phyloP scores from a whole-genome alignment of 306 rosid genomes.

The Cicer bijugum region DNA sequence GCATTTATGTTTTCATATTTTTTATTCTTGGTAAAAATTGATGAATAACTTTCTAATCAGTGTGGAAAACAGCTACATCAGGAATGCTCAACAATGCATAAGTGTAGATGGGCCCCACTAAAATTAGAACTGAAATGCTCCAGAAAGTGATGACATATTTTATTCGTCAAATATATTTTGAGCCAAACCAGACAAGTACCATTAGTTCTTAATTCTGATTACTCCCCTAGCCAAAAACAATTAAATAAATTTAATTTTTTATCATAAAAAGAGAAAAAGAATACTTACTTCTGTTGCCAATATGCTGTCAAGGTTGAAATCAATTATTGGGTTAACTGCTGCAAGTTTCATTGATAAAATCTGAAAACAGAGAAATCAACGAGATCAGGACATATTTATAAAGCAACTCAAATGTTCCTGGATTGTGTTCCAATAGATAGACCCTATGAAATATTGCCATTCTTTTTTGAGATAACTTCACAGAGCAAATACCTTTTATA shows the following conservation, averaged over 20 bases:
- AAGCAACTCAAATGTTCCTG: conserved; percentile 31
- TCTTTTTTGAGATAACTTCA: conserved; percentile 8
- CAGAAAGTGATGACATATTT: conserved; percentile 6
- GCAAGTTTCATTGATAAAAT: conserved; percentile 95
- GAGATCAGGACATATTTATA: conserved; percentile 41
- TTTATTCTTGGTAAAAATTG: conserved; percentile 8
- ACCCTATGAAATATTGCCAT: conserved; percentile 36
- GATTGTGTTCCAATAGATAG: conserved; percentile 36
- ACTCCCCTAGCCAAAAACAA: conserved; percentile 25
- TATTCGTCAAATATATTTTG: conserved; percentile 17
- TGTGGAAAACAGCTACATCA: conserved; percentile 13
- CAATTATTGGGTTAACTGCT: conserved; percentile 84
- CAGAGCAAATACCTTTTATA: background rate
- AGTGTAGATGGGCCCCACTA: background rate
- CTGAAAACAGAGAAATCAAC: conserved; percentile 58
- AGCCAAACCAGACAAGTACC: conserved; percentile 15
- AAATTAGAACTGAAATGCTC: conserved; percentile 10
- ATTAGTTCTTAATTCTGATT: conserved; percentile 20
- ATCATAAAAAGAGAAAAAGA: background rate
- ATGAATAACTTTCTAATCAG: conserved; percentile 23
- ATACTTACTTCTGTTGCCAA: conserved; percentile 78
- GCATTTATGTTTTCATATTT: conserved; percentile 8
- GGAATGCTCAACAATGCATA: conserved; percentile 13
- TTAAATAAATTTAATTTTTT: background rate
- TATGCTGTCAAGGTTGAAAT: conserved; percentile 76